Evolutionary conservation across 164 flowering plant species (phyloP).

Genomic region (Vitis rotundifolia): DNA sequence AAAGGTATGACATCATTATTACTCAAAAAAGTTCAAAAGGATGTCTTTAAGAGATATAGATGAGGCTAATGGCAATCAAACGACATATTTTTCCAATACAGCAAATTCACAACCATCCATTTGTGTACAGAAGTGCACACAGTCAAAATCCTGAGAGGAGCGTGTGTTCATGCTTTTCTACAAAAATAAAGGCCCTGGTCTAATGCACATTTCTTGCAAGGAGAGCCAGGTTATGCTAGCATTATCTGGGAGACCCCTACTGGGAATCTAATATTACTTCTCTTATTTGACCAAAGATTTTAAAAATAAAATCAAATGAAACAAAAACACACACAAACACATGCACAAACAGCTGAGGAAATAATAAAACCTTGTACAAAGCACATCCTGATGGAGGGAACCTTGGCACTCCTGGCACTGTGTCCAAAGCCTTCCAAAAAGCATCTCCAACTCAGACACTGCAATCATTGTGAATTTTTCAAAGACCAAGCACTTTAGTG

Average conservation of each 20-base stretch:
- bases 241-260: not conserved
- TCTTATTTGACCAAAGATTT: not conserved
- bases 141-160: no score
- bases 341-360: not conserved
- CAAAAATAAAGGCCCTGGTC: not conserved
- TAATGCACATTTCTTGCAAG: not conserved
- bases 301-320: not conserved
- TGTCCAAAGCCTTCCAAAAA: conserved; percentile 96
- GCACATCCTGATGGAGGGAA: conserved; percentile 98
- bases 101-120: not conserved
- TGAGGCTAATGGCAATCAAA: not conserved
- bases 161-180: not conserved
- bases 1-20: not conserved
- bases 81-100: not conserved
- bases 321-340: no score
- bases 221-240: not conserved
- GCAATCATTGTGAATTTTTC: conserved; percentile 17
- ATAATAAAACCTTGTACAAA: conserved; percentile 80
- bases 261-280: not conserved
- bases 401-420: conserved; percentile 99
- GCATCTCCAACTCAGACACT: conserved; percentile 83
- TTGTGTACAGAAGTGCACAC: not conserved
- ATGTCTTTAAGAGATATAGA: not conserved
- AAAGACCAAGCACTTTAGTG: not conserved
- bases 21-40: not conserved